Conservation (phyloP, 2,329 filamentous ascomycete species). For the Aspergillus pseudoglaucus region DNA sequence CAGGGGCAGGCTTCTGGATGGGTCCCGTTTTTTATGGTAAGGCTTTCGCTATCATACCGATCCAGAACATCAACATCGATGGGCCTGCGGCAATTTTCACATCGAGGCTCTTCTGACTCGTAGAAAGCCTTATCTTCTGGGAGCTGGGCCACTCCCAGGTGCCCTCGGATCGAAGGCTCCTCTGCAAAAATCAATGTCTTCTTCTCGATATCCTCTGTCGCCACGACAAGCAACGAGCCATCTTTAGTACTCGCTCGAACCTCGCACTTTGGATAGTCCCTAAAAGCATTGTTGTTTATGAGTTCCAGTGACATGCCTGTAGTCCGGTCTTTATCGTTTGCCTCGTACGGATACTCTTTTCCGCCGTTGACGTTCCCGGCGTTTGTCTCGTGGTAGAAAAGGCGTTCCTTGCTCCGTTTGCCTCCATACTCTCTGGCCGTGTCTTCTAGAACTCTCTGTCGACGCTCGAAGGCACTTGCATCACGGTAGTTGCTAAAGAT, state of each 20-base stretch:
- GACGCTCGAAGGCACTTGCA: constrained; percentile 12
- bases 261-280: constrained; percentile 5
- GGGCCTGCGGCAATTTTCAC: constrained; percentile 23
- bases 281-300: constrained; percentile 20
- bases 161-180: constrained; percentile 30
- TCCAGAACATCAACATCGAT: background rate
- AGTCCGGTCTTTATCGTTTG: constrained; percentile 15
- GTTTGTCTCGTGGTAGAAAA: constrained; percentile 21
- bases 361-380: constrained; percentile 14
- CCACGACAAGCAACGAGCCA: constrained; percentile 21
- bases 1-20: constrained; percentile 6
- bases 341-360: constrained; percentile 23
- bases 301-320: constrained; percentile 10
- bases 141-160: constrained; percentile 16
- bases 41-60: background rate
- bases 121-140: background rate
- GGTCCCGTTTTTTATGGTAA: constrained; percentile 1
- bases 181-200: constrained; percentile 24
- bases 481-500: constrained; percentile 16
- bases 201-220: constrained; percentile 17
- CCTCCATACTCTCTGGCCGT: constrained; percentile 1
- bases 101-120: constrained; percentile 9
- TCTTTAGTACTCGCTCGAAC: constrained; percentile 1
- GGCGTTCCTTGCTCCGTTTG: constrained; percentile 3
- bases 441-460: constrained; percentile 6